Base-by-base conservation (phyloP, 129 eudicot species). In the Escallonia rubra region DNA sequence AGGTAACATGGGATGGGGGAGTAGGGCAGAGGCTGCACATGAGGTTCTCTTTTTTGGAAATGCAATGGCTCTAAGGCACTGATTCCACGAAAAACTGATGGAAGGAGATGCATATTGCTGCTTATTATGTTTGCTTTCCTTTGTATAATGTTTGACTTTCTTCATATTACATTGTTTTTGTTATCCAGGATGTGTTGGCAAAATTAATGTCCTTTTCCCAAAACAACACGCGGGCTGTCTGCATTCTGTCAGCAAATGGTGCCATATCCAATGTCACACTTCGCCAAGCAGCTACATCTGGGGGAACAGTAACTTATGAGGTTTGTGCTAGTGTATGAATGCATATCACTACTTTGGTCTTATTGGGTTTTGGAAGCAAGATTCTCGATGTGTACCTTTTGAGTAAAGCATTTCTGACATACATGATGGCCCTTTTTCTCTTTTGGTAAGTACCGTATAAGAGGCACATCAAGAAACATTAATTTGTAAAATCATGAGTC, bases 231-330 rank as follows among this genome's bases (percentile, higher is more conserved):
- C 69, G 81, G 65, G 83, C 81, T 8, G 41, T 86, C n/a, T 86
- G 88, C 52, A 67, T 86, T 42, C 50, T 86, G 61, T 86, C 92
- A 54, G 92, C 81, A 16, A 79, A 57, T 54, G 92, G 92, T 41
- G 68, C 75, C 5, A 65, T 86, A 76, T 86, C 92, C n/a, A 71
- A 64, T 34, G 88, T 86, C 42, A 79, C 92, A 64, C 81, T 86
- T 56, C 81, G 71, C 43, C 88, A 74, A 56, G 65, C 85, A 9
- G 61, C 79, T 62, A 54, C 78, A 63, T 73, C 83, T 41, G 83
- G 81, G 62, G 88, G 86, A 52, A 86, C 86, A 34, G 88, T 86
- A 52, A 82, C 86, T 8, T 76, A 70, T 55, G 86, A 86, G 88
- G 92, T 86, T 48, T 67, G 81, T 77, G 10, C 67, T 63, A 38